Conservation (phyloP, 306 rosid genomes). For the Acmispon strigosus region DNA sequence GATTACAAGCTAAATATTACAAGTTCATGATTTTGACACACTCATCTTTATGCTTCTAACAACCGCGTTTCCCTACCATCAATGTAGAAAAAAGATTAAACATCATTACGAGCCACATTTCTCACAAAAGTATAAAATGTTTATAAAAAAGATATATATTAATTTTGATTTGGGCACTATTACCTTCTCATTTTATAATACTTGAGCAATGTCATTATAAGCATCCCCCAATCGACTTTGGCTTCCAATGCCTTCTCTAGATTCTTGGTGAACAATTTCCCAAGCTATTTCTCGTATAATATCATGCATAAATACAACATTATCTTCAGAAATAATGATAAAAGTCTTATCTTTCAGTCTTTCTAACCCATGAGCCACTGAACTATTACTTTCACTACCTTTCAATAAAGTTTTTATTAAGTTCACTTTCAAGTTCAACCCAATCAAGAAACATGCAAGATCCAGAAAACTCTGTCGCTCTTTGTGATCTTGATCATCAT, state of each 20-base stretch:
- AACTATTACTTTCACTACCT: background rate
- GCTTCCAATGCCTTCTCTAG: background rate
- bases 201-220: background rate
- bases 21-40: too few relatives aligned
- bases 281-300: slow-evolving; percentile 14
- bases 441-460: slow-evolving; percentile 2
- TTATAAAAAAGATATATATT: background rate
- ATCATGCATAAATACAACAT: slow-evolving; percentile 9
- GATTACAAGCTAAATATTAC: too few relatives aligned
- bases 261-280: slow-evolving; percentile 13
- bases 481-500: background rate
- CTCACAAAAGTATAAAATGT: background rate
- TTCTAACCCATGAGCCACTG: background rate
- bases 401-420: background rate
- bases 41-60: background rate
- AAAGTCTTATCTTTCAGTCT: slow-evolving; percentile 19
- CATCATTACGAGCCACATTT: background rate
- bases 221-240: background rate
- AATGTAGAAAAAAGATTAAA: background rate
- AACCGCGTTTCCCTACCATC: background rate
- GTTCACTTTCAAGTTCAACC: background rate
- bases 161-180: background rate
- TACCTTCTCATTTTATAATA: background rate
- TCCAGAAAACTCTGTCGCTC: background rate
- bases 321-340: background rate